Base-by-base conservation (phyloP, 441 rosid genomes). In the Biscutella laevigata region DNA sequence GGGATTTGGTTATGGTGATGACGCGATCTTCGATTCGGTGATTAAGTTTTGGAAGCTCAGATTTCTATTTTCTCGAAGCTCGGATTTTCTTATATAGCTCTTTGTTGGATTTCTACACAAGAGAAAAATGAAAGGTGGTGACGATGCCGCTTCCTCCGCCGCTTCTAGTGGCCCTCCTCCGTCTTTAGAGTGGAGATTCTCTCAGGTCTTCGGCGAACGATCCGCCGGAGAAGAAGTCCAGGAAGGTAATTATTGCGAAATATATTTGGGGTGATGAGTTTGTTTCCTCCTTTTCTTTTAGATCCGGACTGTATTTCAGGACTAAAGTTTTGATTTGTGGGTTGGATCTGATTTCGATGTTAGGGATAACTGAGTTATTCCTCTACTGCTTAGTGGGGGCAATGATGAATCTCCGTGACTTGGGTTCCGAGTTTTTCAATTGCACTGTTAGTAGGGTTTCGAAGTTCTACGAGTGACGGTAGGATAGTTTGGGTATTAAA, bases 121-220 rank as follows among this genome's bases (percentile, higher is more conserved):
- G 27, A 24, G 6, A 33, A 10, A 30, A 66, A 83, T 84, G 94
- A 79, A 76, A 74, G 84, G 84, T 58, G 91, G 80, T 65, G 86
- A 78, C 68, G 88, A 64, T 62, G 79, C 61, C 53, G 71, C 64
- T 59, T 72, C 69, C 33, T 74, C 76, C 44, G 71, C 72, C 59
- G 76, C 75, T 46, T 59, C 74, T 47, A 66, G 71, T 36, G 79
- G 63, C 35, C 74, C 78, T 56, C 83, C 78, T 41, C 98, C 71
- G 62, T 74, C 84, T 49, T 58, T 82, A 35, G 89, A 80, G 52
- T 80, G 90, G 90, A 76, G 82, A 64, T 83, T 83, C 64, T 68
- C 90, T 47, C 90, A 83, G 81, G 90, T 80, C 33, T 83, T 82
- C 63, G 86, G 89, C 7, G 89, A 82, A 42, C 74, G 86, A 53